Evolutionary conservation across 495 filamentous ascomycete genomes (phyloP).

Genomic region (Usnea hakonensis): DNA sequence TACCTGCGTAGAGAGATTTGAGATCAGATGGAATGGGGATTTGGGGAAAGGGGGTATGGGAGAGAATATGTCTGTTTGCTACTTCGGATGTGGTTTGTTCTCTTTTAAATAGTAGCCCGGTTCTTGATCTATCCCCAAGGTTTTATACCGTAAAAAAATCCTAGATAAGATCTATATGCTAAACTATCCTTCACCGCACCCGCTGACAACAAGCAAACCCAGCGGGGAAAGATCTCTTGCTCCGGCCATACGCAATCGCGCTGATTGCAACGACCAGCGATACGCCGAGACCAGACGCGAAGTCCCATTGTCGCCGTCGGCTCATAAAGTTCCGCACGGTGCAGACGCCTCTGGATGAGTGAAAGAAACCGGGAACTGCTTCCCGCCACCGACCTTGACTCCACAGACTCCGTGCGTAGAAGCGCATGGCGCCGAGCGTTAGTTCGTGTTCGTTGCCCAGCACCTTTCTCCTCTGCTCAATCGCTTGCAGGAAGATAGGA

Average conservation of each 20-base stretch:
- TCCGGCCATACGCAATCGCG: not conserved
- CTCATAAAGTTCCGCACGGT: not conserved
- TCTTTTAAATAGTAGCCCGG: too few species aligned
- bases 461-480: not conserved
- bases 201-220: too few species aligned
- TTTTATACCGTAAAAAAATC: too few species aligned
- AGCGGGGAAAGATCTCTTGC: not conserved
- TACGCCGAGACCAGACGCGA: not conserved
- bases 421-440: not conserved
- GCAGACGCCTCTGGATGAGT: not conserved
- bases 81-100: too few species aligned
- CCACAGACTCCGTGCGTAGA: conserved; percentile 4
- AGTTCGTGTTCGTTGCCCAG: not conserved
- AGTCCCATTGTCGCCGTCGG: not conserved
- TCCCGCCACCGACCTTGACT: conserved; percentile 5
- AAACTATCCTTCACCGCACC: too few species aligned
- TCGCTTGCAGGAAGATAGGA: not conserved
- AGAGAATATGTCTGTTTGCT: too few species aligned
- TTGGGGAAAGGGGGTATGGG: too few species aligned
- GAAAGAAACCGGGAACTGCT: not conserved
- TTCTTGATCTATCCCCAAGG: too few species aligned
- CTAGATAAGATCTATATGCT: too few species aligned
- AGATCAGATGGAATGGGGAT: too few species aligned
- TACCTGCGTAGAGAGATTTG: too few species aligned
- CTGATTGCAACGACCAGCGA: not conserved